Evolutionary conservation across 2,329 filamentous ascomycete species (phyloP).

Genomic region (Ophioceras dolichostomum): DNA sequence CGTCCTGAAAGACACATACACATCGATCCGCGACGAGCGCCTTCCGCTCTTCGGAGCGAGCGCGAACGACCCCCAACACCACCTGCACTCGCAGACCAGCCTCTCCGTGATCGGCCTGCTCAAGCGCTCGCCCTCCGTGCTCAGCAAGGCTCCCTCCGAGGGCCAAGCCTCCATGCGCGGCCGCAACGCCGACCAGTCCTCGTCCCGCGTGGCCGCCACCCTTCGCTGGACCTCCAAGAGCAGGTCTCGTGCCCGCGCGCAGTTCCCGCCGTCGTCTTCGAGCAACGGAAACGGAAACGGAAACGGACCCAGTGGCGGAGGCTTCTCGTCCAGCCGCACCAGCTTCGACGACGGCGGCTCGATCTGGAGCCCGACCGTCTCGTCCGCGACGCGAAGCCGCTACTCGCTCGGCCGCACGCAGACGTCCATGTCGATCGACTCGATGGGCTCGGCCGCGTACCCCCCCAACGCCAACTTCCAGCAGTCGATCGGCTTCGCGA

Average conservation of each 20-base stretch:
- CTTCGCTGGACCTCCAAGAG: slow-evolving; percentile 78
- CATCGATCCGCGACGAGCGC: slow-evolving; percentile 75
- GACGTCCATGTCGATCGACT: slow-evolving; percentile 86
- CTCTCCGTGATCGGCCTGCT: slow-evolving; percentile 68
- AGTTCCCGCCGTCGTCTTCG: not conserved
- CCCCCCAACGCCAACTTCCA: slow-evolving; percentile 62
- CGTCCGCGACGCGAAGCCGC: slow-evolving; percentile 93
- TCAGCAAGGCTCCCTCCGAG: slow-evolving; percentile 90
- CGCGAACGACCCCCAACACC: slow-evolving; percentile 25
- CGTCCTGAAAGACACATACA: slow-evolving; percentile 87
- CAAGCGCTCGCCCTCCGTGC: slow-evolving; percentile 75
- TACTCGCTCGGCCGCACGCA: slow-evolving; percentile 85
- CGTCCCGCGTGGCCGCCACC: slow-evolving; percentile 31
- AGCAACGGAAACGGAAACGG: too few relatives aligned
- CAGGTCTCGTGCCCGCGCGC: slow-evolving; percentile 57
- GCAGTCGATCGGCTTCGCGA: slow-evolving; percentile 94
- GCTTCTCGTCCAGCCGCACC: slow-evolving; percentile 80
- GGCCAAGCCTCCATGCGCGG: slow-evolving; percentile 57
- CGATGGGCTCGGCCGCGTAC: slow-evolving; percentile 65
- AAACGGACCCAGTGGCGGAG: slow-evolving; percentile 54
- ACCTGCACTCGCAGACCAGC: slow-evolving; percentile 40
- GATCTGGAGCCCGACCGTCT: slow-evolving; percentile 73
- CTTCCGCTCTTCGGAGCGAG: slow-evolving; percentile 78
- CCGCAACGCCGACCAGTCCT: slow-evolving; percentile 50
- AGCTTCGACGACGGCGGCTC: slow-evolving; percentile 87